A percentile compares a stretch with the other conserved stretches of the same genome.
Evolutionary conservation across 1,139 yeast genomes (phyloP).

Genomic region (Saccharomyces hybrid): DNA sequence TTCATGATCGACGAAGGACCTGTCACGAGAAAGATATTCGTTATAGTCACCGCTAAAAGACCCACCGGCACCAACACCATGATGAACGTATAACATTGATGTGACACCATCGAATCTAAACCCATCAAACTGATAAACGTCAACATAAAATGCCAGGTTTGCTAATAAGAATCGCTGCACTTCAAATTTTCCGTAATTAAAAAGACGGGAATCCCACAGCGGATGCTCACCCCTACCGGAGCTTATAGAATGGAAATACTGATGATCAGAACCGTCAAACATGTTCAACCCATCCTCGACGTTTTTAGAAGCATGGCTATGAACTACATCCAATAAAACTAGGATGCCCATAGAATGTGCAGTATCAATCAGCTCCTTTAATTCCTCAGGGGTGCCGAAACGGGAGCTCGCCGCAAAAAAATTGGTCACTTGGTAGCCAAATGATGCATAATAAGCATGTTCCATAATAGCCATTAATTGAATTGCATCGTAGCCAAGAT

Average conservation of each 20-base stretch:
- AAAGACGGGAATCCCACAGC: conserved; percentile 90
- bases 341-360: conserved; percentile 86
- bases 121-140: conserved; percentile 84
- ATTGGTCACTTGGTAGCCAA: conserved; percentile 91
- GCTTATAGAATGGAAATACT: conserved; percentile 62
- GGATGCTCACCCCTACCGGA: conserved; percentile 71
- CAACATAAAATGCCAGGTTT: conserved; percentile 79
- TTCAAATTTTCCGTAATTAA: conserved; percentile 86
- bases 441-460: conserved; percentile 95
- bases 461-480: conserved; percentile 99
- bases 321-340: conserved; percentile 86
- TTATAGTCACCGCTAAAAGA: conserved; percentile 90
- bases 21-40: conserved; percentile 69
- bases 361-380: conserved; percentile 81
- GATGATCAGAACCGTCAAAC: conserved; percentile 94
- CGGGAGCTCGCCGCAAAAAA: conserved; percentile 87
- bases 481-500: conserved; percentile 83
- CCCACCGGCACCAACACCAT: conserved; percentile 76
- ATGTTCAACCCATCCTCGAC: conserved; percentile 87
- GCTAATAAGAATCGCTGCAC: conserved; percentile 80
- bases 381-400: conserved; percentile 90
- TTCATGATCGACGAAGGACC: conserved; percentile 74
- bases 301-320: conserved; percentile 92
- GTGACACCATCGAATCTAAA: conserved; percentile 97
- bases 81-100: conserved; percentile 84